Evolutionary conservation across 495 filamentous ascomycete genomes (phyloP), one percentile per base, ranked within the genome.

Genomic region (Darksidea phi): DNA sequence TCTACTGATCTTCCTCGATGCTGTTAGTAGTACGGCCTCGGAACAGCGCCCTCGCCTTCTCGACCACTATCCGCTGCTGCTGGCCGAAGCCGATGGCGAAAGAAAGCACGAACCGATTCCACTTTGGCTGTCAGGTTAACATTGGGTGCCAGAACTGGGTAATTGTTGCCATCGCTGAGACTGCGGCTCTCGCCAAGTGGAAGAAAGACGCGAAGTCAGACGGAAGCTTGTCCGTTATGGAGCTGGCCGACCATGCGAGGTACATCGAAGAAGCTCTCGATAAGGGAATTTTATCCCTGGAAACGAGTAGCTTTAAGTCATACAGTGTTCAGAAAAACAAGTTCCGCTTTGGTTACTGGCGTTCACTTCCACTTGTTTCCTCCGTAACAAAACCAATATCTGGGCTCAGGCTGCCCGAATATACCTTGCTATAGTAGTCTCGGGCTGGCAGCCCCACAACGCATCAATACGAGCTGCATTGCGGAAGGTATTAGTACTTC

Each of bases 101-200:
- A 5, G 5, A 21, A 13, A 8, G 4, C 17, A n/a, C 5, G 38
- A 41, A 21, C 41, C 5, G 28, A 36, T 36, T 36, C 17, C 24
- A 57, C n/a, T 57, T 41, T 20, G 54, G 15, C 38, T 57, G 4
- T 57, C 54, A 15, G 26, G 10, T 25, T 47, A 21, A n/a, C 26
- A 23, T 57, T 3, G 54, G 54, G 8, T 57, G 54, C 42, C 54
- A 17, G 5, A 57, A 57, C 21, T 57, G 54, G 54, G 54, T 57
- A 21, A 4, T 57, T 4, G 34, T 15, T 5, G 13, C 41, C 1
- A 57, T 57, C 23, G 54, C 54, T 15, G 54, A 57, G 26, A 57
- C 26, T 25, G 47, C 41, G 7, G 41, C 54, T 4, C 38, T 57
- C 21, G 42, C n/a, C 6, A 13, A 38, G 11, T 57, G 54, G 54